Conservation (phyloP, 768 basidiomycete species). For the Ephemerocybe angulata region DNA sequence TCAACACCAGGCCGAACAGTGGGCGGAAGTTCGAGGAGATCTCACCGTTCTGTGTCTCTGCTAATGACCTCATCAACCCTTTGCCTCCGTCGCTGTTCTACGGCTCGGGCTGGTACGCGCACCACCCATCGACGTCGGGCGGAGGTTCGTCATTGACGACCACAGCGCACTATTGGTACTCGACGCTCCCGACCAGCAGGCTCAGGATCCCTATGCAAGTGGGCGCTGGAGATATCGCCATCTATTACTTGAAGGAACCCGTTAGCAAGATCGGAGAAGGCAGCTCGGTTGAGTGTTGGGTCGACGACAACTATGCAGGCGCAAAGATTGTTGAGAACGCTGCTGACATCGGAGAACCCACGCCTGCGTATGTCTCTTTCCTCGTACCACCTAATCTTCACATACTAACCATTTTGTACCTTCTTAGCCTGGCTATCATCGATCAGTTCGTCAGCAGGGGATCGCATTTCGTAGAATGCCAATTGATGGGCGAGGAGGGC, state of each 20-base stretch:
- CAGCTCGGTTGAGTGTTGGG: constrained; percentile 87
- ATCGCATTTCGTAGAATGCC: constrained; percentile 91
- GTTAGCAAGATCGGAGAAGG: constrained; percentile 56
- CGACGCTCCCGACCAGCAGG: constrained; percentile 78
- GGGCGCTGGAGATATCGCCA: constrained; percentile 86
- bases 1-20: constrained; percentile 60
- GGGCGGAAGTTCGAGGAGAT: constrained; percentile 73
- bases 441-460: constrained; percentile 84
- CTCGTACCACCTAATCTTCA: constrained; percentile 4
- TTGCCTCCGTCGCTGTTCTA: constrained; percentile 91
- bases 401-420: constrained; percentile 6
- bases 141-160: constrained; percentile 47
- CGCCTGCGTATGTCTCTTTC: constrained; percentile 57
- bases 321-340: constrained; percentile 75
- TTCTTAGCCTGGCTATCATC: constrained; percentile 70
- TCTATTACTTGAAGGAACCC: constrained; percentile 85
- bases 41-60: constrained; percentile 87
- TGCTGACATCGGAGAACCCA: constrained; percentile 56
- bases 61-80: constrained; percentile 98
- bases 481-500: constrained; percentile 85
- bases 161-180: constrained; percentile 87
- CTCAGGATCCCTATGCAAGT: constrained; percentile 81
- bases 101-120: constrained; percentile 85
- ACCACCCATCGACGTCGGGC: constrained; percentile 54
- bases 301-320: constrained; percentile 90